Conservation (phyloP, 2,329 filamentous ascomycete species). For the Pseudogymnoascus sp. region DNA sequence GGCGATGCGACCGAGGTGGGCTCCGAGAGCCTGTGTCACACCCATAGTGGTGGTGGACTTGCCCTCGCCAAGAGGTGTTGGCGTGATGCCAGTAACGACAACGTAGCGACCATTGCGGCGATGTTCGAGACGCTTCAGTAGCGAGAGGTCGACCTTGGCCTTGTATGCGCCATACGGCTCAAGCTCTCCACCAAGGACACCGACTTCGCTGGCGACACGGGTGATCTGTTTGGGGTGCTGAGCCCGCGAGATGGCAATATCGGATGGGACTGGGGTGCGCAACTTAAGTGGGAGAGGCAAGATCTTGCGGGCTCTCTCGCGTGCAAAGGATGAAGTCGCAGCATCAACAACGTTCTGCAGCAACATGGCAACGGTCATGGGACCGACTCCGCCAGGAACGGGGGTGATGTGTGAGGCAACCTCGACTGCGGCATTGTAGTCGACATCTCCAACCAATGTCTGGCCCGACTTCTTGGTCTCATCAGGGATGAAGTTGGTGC, state of each 20-base stretch:
- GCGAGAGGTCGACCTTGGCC: slow-evolving; percentile 80
- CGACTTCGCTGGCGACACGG: slow-evolving; percentile 73
- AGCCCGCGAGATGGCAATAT: slow-evolving; percentile 82
- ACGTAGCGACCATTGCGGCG: slow-evolving; percentile 85
- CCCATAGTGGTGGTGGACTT: slow-evolving; percentile 98
- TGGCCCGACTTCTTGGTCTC: slow-evolving; percentile 84
- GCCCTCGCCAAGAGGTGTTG: slow-evolving; percentile 90
- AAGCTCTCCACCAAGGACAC: slow-evolving; percentile 79
- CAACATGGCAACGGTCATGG: slow-evolving; percentile 98
- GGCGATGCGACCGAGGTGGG: slow-evolving; percentile 75
- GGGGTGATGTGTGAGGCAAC: slow-evolving; percentile 92
- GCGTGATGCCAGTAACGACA: slow-evolving; percentile 90
- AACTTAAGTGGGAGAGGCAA: slow-evolving; percentile 77
- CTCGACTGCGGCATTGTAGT: slow-evolving; percentile 74
- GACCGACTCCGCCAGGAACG: slow-evolving; percentile 91
- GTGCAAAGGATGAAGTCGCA: slow-evolving; percentile 71
- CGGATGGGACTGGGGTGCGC: slow-evolving; percentile 77
- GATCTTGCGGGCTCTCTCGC: slow-evolving; percentile 71
- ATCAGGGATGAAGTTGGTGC: slow-evolving; percentile 92
- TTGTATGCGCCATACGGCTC: slow-evolving; percentile 95
- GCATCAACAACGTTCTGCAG: slow-evolving; percentile 91
- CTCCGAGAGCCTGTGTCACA: slow-evolving; percentile 83
- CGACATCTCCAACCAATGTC: slow-evolving; percentile 88
- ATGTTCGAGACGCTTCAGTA: slow-evolving; percentile 78
- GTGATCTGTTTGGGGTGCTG: slow-evolving; percentile 92